A percentile compares a stretch with the other conserved stretches of the same genome.
Evolutionary conservation across 495 filamentous ascomycete genomes (phyloP).

Genomic region (Wilcoxina mikolae): DNA sequence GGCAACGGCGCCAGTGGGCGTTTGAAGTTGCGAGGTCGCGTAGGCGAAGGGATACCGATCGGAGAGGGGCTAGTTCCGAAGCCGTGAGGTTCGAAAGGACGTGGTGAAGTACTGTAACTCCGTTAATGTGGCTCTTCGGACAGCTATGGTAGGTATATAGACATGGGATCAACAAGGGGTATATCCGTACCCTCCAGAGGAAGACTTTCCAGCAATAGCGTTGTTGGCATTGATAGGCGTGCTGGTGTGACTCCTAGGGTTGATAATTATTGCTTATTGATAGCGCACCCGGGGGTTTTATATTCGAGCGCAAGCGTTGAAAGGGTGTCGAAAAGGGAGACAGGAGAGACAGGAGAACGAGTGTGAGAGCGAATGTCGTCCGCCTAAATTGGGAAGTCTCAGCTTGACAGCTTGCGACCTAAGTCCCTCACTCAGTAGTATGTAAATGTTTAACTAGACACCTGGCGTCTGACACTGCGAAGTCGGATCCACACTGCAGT

Average conservation of each 20-base stretch:
- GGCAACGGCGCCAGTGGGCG: constrained; percentile 20
- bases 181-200: constrained; percentile 21
- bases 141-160: background rate
- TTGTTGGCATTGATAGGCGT: constrained; percentile 10
- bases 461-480: background rate
- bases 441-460: too few species aligned
- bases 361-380: background rate
- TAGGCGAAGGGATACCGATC: constrained; percentile 10
- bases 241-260: too few species aligned
- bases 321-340: background rate
- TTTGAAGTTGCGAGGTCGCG: constrained; percentile 18
- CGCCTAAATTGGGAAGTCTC: background rate
- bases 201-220: constrained; percentile 20
- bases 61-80: constrained; percentile 13
- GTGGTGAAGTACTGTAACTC: constrained; percentile 22
- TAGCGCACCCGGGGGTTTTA: background rate
- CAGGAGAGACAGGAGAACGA: background rate
- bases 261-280: too few species aligned
- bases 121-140: constrained; percentile 2
- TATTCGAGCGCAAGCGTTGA: background rate
- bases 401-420: too few species aligned
- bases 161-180: constrained; percentile 1
- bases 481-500: background rate
- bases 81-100: constrained; percentile 20
- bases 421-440: too few species aligned